Conservation (phyloP, 768 basidiomycete species). For the Tulasnella sp. region DNA sequence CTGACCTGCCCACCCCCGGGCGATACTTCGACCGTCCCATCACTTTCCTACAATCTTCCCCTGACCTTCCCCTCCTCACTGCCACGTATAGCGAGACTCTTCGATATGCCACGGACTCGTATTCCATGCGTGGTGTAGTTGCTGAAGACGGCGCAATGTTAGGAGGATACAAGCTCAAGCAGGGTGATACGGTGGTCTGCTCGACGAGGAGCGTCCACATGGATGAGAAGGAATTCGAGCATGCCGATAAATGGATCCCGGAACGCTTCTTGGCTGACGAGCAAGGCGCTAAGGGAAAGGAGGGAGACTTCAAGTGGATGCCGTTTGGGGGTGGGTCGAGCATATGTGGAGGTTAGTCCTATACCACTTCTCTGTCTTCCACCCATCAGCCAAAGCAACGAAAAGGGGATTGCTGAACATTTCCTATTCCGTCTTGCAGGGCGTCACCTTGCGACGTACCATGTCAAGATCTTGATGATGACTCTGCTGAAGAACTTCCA, state of each 20-base stretch:
- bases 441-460: conserved; percentile 12
- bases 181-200: conserved; percentile 9
- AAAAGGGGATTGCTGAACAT: not conserved
- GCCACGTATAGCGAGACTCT: conserved; percentile 7
- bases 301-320: conserved; percentile 1
- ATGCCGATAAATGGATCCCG: not conserved
- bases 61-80: not conserved
- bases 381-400: no score
- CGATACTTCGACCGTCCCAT: conserved; percentile 3
- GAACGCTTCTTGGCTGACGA: not conserved
- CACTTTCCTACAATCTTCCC: conserved; percentile 13
- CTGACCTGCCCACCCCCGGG: not conserved
- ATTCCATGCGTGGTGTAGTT: conserved; percentile 10
- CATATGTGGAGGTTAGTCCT: conserved; percentile 5
- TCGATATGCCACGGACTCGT: conserved; percentile 9
- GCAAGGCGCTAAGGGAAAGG: not conserved
- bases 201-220: conserved; percentile 5
- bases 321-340: conserved; percentile 10
- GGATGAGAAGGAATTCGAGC: conserved; percentile 1
- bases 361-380: not conserved
- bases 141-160: not conserved
- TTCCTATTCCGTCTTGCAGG: not conserved
- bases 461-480: conserved; percentile 12
- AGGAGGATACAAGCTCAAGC: conserved; percentile 12
- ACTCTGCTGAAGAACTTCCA: conserved; percentile 7